Percentiles rank a stretch among this genome's conserved stretches.
phyloP scores from a whole-genome alignment of 768 basidiomycete species.

The Boletus insuetus region DNA sequence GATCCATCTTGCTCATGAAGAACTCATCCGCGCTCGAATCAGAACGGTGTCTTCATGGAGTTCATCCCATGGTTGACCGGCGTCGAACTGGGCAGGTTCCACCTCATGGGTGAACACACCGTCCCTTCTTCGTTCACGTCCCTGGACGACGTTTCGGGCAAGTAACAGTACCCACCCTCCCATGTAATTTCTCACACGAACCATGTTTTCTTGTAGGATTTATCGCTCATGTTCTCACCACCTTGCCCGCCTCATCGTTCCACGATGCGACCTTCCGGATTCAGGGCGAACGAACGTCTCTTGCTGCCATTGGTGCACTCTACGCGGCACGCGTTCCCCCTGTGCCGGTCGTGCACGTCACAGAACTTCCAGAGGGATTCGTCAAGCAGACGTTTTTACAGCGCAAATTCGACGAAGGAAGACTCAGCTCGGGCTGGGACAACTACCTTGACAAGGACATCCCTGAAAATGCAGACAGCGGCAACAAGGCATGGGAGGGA shows the following conservation, averaged over 20 bases:
- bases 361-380: conserved; percentile 29
- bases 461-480: conserved; percentile 29
- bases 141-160: conserved; percentile 35
- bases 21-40: neutral
- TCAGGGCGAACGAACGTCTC: conserved; percentile 33
- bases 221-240: conserved; percentile 33
- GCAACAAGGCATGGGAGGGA: conserved; percentile 33
- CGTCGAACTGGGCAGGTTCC: conserved; percentile 28
- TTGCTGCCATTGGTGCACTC: conserved; percentile 26
- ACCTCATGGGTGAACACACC: conserved; percentile 34
- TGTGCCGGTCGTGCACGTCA: conserved; percentile 21
- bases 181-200: conserved; percentile 1
- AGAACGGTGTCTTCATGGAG: conserved; percentile 37
- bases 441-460: conserved; percentile 28
- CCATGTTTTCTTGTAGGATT: conserved; percentile 29
- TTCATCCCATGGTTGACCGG: conserved; percentile 30
- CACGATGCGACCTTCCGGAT: conserved; percentile 34
- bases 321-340: conserved; percentile 22
- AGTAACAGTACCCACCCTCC: neutral
- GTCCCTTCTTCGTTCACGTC: conserved; percentile 31
- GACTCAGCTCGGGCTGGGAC: conserved; percentile 35
- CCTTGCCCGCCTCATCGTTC: conserved; percentile 24
- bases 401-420: conserved; percentile 27
- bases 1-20: neutral
- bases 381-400: conserved; percentile 32